Conservation (phyloP, 2,329 filamentous ascomycete genomes). For the Zopfia rhizophila region DNA sequence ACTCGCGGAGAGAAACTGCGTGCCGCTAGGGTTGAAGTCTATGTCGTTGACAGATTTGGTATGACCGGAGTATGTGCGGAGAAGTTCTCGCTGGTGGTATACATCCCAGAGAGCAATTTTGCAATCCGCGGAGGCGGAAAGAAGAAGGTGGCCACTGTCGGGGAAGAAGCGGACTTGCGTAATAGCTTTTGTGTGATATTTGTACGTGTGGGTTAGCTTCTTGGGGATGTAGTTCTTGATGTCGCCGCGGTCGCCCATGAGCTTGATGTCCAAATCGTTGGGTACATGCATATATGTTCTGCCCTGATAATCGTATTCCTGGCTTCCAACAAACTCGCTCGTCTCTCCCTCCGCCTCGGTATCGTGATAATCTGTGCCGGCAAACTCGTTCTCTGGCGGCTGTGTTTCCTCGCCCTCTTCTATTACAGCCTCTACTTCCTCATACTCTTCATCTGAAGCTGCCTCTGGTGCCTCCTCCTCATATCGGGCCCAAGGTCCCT, state of each 20-base stretch:
- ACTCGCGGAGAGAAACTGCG: slow-evolving; percentile 87
- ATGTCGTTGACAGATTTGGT: slow-evolving; percentile 90
- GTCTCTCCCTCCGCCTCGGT: slow-evolving; percentile 71
- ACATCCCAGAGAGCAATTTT: slow-evolving; percentile 96
- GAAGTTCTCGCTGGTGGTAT: slow-evolving; percentile 86
- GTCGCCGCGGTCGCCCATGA: slow-evolving; percentile 82
- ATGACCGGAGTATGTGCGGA: slow-evolving; percentile 93
- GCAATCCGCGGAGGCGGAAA: slow-evolving; percentile 89
- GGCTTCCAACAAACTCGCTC: slow-evolving; percentile 84
- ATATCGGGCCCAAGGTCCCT: slow-evolving; percentile 95
- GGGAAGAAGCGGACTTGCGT: slow-evolving; percentile 93
- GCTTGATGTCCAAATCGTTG: slow-evolving; percentile 61
- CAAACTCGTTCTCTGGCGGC: slow-evolving; percentile 67
- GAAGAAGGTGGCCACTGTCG: slow-evolving; percentile 82
- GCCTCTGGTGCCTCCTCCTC: slow-evolving; percentile 74
- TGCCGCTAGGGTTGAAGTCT: slow-evolving; percentile 84
- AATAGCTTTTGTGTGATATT: slow-evolving; percentile 83
- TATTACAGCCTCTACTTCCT: slow-evolving; percentile 77
- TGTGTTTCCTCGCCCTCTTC: slow-evolving; percentile 75
- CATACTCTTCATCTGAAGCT: slow-evolving; percentile 71
- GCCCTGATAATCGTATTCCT: slow-evolving; percentile 92
- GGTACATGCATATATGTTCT: slow-evolving; percentile 98
- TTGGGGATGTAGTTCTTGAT: slow-evolving; percentile 93
- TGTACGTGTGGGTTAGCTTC: slow-evolving; percentile 92
- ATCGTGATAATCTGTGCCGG: slow-evolving; percentile 64